Evolutionary conservation across 2,329 filamentous ascomycete species (phyloP).

Genomic region (Zopfia rhizophila): DNA sequence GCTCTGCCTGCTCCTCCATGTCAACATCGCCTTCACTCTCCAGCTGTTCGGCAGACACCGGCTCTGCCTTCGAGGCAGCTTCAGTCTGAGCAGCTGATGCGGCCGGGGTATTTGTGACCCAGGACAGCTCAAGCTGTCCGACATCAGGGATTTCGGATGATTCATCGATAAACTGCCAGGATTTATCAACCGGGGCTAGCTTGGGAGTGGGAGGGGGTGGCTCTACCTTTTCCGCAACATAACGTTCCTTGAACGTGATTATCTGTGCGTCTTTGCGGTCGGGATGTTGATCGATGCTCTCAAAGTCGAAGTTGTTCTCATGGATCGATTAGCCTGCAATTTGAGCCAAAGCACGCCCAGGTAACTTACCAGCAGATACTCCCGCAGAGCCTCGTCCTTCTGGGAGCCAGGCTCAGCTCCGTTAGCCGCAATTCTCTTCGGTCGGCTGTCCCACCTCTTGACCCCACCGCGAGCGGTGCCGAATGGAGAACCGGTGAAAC

Average conservation of each 20-base stretch:
- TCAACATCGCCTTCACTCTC: slow-evolving; percentile 27
- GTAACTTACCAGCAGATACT: slow-evolving; percentile 69
- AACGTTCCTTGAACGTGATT: slow-evolving; percentile 57
- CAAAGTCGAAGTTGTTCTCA: slow-evolving; percentile 50
- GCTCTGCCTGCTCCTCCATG: slow-evolving; percentile 13
- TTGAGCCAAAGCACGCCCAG: not conserved
- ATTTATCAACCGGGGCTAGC: slow-evolving; percentile 5
- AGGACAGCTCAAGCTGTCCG: slow-evolving; percentile 72
- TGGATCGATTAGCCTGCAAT: slow-evolving; percentile 15
- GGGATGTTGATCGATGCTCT: slow-evolving; percentile 51
- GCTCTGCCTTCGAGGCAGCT: slow-evolving; percentile 3
- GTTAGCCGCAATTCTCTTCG: slow-evolving; percentile 72
- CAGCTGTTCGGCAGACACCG: slow-evolving; percentile 1
- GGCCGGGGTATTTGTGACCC: slow-evolving; percentile 59
- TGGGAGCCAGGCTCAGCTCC: slow-evolving; percentile 70
- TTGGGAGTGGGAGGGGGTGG: slow-evolving; percentile 8
- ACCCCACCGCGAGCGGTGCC: slow-evolving; percentile 57
- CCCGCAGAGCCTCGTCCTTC: slow-evolving; percentile 75
- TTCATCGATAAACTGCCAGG: slow-evolving; percentile 60
- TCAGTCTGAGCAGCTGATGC: not conserved
- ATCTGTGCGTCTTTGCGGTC: slow-evolving; percentile 51
- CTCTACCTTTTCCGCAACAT: slow-evolving; percentile 71
- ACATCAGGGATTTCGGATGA: slow-evolving; percentile 70
- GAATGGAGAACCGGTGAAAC: slow-evolving; percentile 40
- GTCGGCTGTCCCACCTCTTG: slow-evolving; percentile 78